Conservation (phyloP, 768 basidiomycete species). For the Trichaptum fuscoviolaceum region DNA sequence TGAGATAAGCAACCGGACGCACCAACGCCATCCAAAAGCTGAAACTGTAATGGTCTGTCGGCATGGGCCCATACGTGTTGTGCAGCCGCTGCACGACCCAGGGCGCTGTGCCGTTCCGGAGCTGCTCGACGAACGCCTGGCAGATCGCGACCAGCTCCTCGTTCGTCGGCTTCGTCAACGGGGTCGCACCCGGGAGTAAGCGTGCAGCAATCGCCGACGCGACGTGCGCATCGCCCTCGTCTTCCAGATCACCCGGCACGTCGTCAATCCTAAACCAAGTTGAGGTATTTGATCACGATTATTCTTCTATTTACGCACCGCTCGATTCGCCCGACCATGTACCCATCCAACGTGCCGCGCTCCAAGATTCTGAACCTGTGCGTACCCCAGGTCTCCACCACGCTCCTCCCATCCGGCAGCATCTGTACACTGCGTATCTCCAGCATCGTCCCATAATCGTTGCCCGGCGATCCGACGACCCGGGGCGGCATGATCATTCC, state of each 20-base stretch:
- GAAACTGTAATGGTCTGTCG: constrained; percentile 63
- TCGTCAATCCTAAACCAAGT: constrained; percentile 23
- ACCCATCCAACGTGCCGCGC: constrained; percentile 80
- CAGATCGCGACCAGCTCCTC: constrained; percentile 54
- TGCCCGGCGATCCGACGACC: constrained; percentile 21
- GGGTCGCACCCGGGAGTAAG: background rate
- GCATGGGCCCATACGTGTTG: constrained; percentile 73
- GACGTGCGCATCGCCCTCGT: background rate
- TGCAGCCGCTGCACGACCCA: constrained; percentile 91
- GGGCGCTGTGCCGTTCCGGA: constrained; percentile 71
- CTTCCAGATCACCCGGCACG: constrained; percentile 10
- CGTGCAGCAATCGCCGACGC: constrained; percentile 9
- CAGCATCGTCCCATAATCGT: constrained; percentile 91
- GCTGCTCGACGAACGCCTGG: constrained; percentile 53
- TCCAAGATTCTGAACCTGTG: constrained; percentile 85
- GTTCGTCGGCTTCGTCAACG: constrained; percentile 29
- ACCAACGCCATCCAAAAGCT: constrained; percentile 87
- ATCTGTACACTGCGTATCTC: constrained; percentile 83
- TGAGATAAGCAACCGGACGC: constrained; percentile 16
- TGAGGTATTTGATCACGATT: constrained; percentile 26
- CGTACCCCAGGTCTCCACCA: constrained; percentile 70
- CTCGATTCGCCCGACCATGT: constrained; percentile 81
- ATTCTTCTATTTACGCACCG: constrained; percentile 28
- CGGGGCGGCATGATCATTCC: constrained; percentile 84
- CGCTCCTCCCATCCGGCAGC: constrained; percentile 83